Evolutionary conservation across 2,329 filamentous ascomycete species (phyloP), one percentile per base, ranked within the genome.

Genomic region (Emydomyces testavorans): DNA sequence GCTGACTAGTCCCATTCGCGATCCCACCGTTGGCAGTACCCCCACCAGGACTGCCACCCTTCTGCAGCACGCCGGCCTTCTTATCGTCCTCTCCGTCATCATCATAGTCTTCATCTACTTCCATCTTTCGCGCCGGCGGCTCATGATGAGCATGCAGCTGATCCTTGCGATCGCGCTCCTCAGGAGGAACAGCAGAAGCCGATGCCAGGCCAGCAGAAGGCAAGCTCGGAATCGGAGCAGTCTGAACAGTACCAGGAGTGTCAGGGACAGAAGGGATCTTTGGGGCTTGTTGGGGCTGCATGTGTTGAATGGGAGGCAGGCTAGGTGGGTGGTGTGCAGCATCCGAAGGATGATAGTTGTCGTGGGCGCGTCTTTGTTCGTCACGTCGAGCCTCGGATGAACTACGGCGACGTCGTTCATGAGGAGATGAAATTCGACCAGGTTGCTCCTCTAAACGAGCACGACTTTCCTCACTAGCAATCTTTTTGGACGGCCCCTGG

Each of bases 61-160:
- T 68, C 4, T 57, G 55, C 36, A 45, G 50, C 57, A 32, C 55
- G 48, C 47, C 50, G n/a, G 56, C 57, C 53, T 71, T 65, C 64
- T 79, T 79, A 34, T 92, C 83, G 51, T 95, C 90, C 55, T 94
- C 89, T 3, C 79, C 86, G 49, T 89, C 90, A 59, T 96, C 90
- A 63, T 96, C 90, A 59, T 98, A 96, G 63, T 96, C 85, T 64
- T 98, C 92, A 57, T 98, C 89, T 16, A 96, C 85, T 5, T 96
- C 90, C 79, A 98, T 93, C 66, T 94, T 94, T 18, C 92, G 77
- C 16, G 88, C 87, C 28, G 92, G 88, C 46, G 88, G 85, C 68
- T 96, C 90, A 50, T 80, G 81, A 15, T 44, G 44, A 24, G 37
- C 20, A 15, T 73, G 65, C 16, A 74, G 65, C 23, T 76, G 65